Evolutionary conservation across 1,139 yeast genomes (phyloP).

Genomic region (Kodamaea arcana): DNA sequence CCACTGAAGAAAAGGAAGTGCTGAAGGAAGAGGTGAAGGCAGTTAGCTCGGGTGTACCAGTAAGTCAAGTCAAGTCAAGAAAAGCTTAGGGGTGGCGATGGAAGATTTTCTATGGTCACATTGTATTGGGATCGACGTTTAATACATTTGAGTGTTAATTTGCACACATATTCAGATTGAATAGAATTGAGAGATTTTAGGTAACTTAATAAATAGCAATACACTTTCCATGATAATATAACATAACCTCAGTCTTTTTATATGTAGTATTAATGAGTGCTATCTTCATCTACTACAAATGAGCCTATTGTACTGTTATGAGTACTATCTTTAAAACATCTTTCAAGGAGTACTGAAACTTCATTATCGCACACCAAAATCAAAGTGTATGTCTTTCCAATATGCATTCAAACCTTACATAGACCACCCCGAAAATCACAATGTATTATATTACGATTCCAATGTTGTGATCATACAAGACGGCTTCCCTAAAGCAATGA

Average conservation of each 20-base stretch:
- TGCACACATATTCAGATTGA: too few relatives aligned
- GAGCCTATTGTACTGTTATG: too few relatives aligned
- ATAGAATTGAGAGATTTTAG: too few relatives aligned
- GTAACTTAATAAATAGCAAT: too few relatives aligned
- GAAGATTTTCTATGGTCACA: not conserved
- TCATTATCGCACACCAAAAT: too few relatives aligned
- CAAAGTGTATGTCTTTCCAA: slow-evolving; percentile 38
- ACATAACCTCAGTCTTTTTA: too few relatives aligned
- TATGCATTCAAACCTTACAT: slow-evolving; percentile 33
- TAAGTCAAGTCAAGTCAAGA: slow-evolving; percentile 10
- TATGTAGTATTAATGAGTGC: too few relatives aligned
- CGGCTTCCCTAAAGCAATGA: slow-evolving; percentile 57
- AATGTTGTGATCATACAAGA: slow-evolving; percentile 58
- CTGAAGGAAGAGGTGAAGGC: slow-evolving; percentile 1
- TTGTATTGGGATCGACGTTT: not conserved
- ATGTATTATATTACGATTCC: slow-evolving; percentile 42
- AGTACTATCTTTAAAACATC: too few relatives aligned
- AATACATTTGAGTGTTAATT: too few relatives aligned
- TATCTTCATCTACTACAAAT: too few relatives aligned
- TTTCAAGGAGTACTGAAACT: too few relatives aligned
- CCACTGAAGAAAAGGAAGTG: slow-evolving; percentile 2
- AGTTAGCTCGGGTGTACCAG: not conserved
- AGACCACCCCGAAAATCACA: slow-evolving; percentile 20
- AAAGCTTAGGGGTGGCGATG: slow-evolving; percentile 8
- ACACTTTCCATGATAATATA: too few relatives aligned